Base-by-base conservation (phyloP, 75 land plant species). In the Cryptomeria japonica region DNA sequence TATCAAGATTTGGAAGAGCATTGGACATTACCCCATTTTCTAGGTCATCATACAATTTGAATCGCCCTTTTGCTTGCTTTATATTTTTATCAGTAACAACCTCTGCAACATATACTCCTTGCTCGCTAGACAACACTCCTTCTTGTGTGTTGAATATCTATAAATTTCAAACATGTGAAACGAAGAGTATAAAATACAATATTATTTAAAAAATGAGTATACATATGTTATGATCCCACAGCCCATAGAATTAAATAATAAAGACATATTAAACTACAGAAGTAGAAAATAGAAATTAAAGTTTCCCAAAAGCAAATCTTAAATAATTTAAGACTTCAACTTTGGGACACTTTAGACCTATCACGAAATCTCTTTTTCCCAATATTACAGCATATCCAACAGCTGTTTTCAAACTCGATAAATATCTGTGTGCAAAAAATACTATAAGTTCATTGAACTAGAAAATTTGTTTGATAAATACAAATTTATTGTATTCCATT, bases 91-190 rank as follows among this genome's bases (percentile, higher is more conserved):
- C 88, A 58, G 90, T 92, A 80, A 97, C 93, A 84, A 93, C 68
- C 80, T 97, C 98, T 46, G 99, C 99, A 92, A 98, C 86, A 93
- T 98, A 98, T 68, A 97, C 95, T 80, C 99, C 99, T 78, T 91
- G 95, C 90, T 98, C 99, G 80, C 88, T 93, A n/a, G 99, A 98
- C 58, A 98, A 92, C 73, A 88, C 89, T 18, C 99, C 99, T 79
- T 95, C 98, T 46, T 95, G 93, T 12, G 99, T 98, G 55, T 91
- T 89, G 87, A 97, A 97, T 61, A 98, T 94, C 99, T 98, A 91
- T 38, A 38, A 86, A 86, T 28, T 28, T 82, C 32, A 32, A 82
- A 46, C n/a, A 82, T 25, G 28, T 46, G 51, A 82, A 28, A 82
- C 4, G 46, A 42, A 22, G 46, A 46, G 34, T 11, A 56, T 28